Evolutionary conservation across 2,329 filamentous ascomycete species (phyloP).

Genomic region (Sclerotinia spermophila): DNA sequence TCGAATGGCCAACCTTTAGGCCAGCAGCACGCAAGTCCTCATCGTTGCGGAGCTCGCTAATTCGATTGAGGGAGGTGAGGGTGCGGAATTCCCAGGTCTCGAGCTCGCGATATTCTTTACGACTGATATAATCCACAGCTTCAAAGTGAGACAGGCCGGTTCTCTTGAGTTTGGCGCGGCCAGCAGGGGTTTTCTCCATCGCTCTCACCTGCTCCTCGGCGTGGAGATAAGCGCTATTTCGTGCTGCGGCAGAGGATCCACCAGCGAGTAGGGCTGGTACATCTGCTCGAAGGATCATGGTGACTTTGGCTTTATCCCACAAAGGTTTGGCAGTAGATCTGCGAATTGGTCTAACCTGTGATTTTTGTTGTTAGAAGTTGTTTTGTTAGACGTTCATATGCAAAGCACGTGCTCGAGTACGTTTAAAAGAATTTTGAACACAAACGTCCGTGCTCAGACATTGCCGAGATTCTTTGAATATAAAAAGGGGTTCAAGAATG

Average conservation of each 20-base stretch:
- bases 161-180: not conserved
- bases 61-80: conserved; percentile 25
- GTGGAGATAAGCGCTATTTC: not conserved
- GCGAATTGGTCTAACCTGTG: conserved; percentile 12
- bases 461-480: not conserved
- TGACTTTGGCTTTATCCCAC: conserved; percentile 23
- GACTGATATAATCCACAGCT: conserved; percentile 5
- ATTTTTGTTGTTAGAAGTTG: not conserved
- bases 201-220: not conserved
- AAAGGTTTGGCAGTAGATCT: conserved; percentile 19
- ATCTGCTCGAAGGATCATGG: conserved; percentile 23
- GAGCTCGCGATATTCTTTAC: not conserved
- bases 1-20: conserved; percentile 24
- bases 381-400: not conserved
- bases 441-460: not conserved
- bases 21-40: conserved; percentile 30
- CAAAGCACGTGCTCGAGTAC: not conserved
- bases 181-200: not conserved
- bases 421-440: not conserved
- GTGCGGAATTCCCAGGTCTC: conserved; percentile 31
- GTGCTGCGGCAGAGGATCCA: not conserved
- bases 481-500: not conserved
- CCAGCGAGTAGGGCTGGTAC: conserved; percentile 20
- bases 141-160: not conserved
- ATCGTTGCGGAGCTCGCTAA: conserved; percentile 35